Conservation (phyloP, 2,329 filamentous ascomycete species). For the Chaetomium globosum region DNA sequence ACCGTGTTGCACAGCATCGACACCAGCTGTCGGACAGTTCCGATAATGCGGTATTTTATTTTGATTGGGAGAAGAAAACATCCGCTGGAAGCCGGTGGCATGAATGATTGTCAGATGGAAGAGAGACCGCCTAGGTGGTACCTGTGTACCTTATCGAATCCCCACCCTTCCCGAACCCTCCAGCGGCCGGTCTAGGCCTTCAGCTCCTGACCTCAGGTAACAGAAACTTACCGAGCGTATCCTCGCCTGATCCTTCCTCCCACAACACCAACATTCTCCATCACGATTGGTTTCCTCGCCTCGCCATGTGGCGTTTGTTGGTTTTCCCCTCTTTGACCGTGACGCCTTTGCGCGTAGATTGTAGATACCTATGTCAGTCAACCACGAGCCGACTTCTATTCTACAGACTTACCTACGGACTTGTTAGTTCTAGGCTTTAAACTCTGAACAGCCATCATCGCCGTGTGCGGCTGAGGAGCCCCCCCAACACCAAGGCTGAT, state of each 20-base stretch:
- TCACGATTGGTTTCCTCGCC: not conserved
- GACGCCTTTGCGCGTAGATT: not conserved
- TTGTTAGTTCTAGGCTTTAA: not conserved
- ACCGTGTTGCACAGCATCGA: not conserved
- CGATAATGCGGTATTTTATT: not conserved
- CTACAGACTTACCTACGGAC: not conserved
- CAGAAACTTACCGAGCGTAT: not conserved
- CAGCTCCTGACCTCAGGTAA: not conserved
- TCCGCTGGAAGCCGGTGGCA: not conserved
- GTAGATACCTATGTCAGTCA: not conserved
- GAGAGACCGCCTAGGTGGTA: too few relatives aligned
- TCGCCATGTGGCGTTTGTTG: not conserved
- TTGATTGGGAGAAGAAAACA: not conserved
- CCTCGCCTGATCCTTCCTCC: not conserved
- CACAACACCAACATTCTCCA: conserved; percentile 4
- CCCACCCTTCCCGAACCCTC: not conserved
- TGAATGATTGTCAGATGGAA: too few relatives aligned
- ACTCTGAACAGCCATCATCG: not conserved
- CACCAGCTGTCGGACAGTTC: not conserved
- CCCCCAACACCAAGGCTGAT: not conserved
- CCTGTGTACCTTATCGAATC: too few relatives aligned
- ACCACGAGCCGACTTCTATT: not conserved
- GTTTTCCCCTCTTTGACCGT: not conserved
- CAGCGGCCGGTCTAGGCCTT: conserved; percentile 1
- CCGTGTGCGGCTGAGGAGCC: not conserved